Evolutionary conservation across 192 early-diverging fungal species (phyloP).

Genomic region (Oehlia diaphana): DNA sequence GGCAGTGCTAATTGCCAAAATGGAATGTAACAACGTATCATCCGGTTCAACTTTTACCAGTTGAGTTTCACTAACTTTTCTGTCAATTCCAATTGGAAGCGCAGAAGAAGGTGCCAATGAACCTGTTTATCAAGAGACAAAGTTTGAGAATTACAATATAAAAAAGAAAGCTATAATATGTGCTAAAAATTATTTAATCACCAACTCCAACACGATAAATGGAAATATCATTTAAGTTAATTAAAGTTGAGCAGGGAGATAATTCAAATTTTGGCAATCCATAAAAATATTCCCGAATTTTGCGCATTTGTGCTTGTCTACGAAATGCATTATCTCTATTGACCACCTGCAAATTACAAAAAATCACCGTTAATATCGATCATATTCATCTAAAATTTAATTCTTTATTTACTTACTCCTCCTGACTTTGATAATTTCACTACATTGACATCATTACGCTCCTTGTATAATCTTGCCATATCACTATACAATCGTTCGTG

Average conservation of each 20-base stretch:
- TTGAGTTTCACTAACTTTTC: conserved; percentile 75
- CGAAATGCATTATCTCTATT: conserved; percentile 76
- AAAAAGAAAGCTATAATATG: neutral
- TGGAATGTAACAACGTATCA: conserved; percentile 80
- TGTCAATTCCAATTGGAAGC: conserved; percentile 84
- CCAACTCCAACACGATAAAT: conserved; percentile 80
- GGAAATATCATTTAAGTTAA: conserved; percentile 74
- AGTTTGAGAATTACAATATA: neutral
- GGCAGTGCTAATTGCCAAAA: conserved; percentile 81
- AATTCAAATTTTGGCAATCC: conserved; percentile 75
- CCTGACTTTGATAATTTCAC: conserved; percentile 92
- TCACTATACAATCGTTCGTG: conserved; percentile 93
- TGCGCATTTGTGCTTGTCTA: conserved; percentile 66
- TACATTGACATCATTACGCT: conserved; percentile 55
- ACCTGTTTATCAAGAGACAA: conserved; percentile 36
- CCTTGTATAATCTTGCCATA: conserved; percentile 59
- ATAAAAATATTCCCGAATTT: conserved; percentile 94
- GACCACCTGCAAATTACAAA: conserved; percentile 60
- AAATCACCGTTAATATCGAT: neutral
- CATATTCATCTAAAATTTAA: neutral
- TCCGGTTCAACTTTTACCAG: conserved; percentile 78
- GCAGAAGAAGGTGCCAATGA: conserved; percentile 86
- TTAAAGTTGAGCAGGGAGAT: conserved; percentile 80
- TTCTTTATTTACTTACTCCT: conserved; percentile 59
- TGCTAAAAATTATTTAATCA: conserved; percentile 25